A percentile compares a stretch with the other conserved stretches of the same genome.
Evolutionary conservation across 495 filamentous ascomycete genomes (phyloP).

Genomic region (Gamarada debralockiae): DNA sequence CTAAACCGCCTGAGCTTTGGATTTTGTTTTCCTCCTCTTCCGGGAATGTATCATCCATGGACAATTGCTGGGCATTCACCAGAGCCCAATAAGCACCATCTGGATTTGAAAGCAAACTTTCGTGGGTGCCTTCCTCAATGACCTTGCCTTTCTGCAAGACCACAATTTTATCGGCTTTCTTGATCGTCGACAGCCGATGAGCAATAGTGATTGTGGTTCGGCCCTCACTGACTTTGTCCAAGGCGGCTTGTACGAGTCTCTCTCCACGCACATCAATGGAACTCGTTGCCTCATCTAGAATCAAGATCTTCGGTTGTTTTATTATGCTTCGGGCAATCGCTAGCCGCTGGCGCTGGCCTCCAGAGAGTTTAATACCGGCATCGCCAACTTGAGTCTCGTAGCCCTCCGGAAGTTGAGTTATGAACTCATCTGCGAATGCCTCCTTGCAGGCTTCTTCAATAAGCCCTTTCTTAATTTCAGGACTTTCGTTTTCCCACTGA

Average conservation of each 20-base stretch:
- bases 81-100: slow-evolving; percentile 43
- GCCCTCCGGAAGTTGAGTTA: slow-evolving; percentile 49
- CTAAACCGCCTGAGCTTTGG: neutral
- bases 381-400: slow-evolving; percentile 46
- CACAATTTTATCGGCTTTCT: slow-evolving; percentile 55
- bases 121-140: slow-evolving; percentile 52
- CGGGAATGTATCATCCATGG: slow-evolving; percentile 10
- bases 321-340: slow-evolving; percentile 66
- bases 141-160: slow-evolving; percentile 54
- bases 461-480: slow-evolving; percentile 46
- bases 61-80: slow-evolving; percentile 49
- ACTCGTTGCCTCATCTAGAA: slow-evolving; percentile 75
- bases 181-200: slow-evolving; percentile 53
- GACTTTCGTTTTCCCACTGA: slow-evolving; percentile 47
- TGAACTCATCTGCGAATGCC: slow-evolving; percentile 60
- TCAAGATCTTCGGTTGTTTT: slow-evolving; percentile 60
- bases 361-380: slow-evolving; percentile 35
- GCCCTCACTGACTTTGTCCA: slow-evolving; percentile 58
- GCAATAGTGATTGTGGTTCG: slow-evolving; percentile 57
- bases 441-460: slow-evolving; percentile 58
- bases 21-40: slow-evolving; percentile 1
- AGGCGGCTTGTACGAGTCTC: slow-evolving; percentile 60
- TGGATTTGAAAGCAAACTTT: slow-evolving; percentile 41
- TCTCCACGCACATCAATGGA: slow-evolving; percentile 69
- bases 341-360: slow-evolving; percentile 60